Evolutionary conservation across 2,329 filamentous ascomycete species (phyloP), one percentile per base, ranked within the genome.

Genomic region (Aspergillus fischeri): DNA sequence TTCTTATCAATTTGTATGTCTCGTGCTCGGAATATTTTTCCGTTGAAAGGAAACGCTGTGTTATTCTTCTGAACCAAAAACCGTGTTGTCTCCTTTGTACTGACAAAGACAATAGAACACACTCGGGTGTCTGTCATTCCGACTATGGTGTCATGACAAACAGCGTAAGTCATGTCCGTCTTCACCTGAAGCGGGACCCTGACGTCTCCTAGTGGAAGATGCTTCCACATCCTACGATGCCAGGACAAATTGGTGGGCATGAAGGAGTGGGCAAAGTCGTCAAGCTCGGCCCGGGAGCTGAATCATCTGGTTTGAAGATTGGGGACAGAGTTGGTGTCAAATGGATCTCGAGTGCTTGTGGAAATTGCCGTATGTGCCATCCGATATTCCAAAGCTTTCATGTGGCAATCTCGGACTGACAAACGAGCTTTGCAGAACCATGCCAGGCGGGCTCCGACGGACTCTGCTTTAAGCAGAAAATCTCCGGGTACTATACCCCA

Each of bases 261-360:
- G 87, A 90, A 72, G 87, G 87, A 20, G 83, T 89, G 1, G 85
- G 85, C 45, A 81, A 80, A 53, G 77, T 90, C 32, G 85, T 87
- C 45, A 86, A 87, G 67, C 76, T 90, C 59, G 87, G 87, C 0
- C 77, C 85, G 0, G 84, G 82, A 7, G 78, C 82, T 21, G 83
- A 86, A 52, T 70, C 65, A 41, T 76, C 81, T 1, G 79, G 78
- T 4, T 75, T 89, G 38, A 86, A 86, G 64, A 66, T 88, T n/a
- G 86, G 86, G 4, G 83, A 89, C 63, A 79, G 86, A 7, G 87
- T 90, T 8, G 87, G 87, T 14, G 83, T 90, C 68, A 90, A 90
- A 72, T 89, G 86, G 85, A 75, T 88, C 57, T 75, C 81, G 17
- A 79, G 73, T 32, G 81, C 81, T 27, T 88, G 85, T 67, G 80